Percentiles rank a stretch among this genome's conserved stretches.
These are phyloP conservation scores for Xerocomus spinulosus DNA, from an alignment of 768 basidiomycete species.

Conservation along the genomic window DNA sequence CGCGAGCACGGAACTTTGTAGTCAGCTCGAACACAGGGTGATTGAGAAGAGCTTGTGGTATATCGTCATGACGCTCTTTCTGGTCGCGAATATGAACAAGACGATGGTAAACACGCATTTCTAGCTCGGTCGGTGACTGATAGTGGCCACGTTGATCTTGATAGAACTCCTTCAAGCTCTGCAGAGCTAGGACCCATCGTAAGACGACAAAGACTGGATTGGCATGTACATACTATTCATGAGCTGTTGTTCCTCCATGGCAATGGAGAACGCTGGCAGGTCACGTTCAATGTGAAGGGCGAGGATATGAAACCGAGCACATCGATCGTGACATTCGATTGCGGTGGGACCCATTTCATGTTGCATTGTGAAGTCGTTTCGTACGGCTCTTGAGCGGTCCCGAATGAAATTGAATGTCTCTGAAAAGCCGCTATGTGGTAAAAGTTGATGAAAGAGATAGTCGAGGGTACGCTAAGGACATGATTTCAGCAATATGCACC, in stretches of 20 bases:
- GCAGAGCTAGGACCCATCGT: slow-evolving; percentile 59
- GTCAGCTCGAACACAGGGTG: slow-evolving; percentile 81
- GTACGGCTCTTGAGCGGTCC: slow-evolving; percentile 84
- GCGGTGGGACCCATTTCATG: slow-evolving; percentile 70
- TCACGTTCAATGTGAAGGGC: slow-evolving; percentile 67
- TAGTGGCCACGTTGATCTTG: slow-evolving; percentile 70
- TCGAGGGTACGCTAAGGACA: slow-evolving; percentile 72
- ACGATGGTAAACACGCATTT: slow-evolving; percentile 94
- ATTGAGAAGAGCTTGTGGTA: slow-evolving; percentile 60
- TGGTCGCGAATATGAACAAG: slow-evolving; percentile 88
- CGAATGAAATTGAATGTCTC: slow-evolving; percentile 80
- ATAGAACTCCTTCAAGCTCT: slow-evolving; percentile 91
- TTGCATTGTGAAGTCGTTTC: slow-evolving; percentile 95
- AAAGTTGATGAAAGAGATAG: slow-evolving; percentile 85
- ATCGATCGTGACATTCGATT: slow-evolving; percentile 89
- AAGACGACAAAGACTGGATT: neutral
- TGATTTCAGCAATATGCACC: neutral
- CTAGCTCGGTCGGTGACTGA: slow-evolving; percentile 79
- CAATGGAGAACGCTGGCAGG: slow-evolving; percentile 50
- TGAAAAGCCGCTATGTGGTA: slow-evolving; percentile 64
- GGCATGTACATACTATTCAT: slow-evolving; percentile 70
- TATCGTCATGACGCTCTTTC: slow-evolving; percentile 66
- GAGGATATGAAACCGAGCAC: slow-evolving; percentile 90
- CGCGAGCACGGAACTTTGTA: slow-evolving; percentile 72
- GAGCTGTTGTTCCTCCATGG: slow-evolving; percentile 82